Evolutionary conservation across 805 yeast species (phyloP).

Genomic region (Saturnispora diversa): DNA sequence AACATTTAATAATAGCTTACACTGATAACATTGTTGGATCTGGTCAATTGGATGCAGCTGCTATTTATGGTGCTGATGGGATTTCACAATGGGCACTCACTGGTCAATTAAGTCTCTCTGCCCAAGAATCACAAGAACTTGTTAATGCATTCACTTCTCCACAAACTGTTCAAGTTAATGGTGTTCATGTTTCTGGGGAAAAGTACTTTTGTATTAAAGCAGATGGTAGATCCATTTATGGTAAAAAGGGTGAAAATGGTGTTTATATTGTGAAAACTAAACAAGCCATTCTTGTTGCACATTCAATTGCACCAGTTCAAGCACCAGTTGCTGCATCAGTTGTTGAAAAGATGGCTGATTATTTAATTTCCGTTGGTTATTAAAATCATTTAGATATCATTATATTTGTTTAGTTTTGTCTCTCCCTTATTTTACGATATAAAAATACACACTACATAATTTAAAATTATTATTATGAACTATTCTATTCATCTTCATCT

Average conservation of each 20-base stretch:
- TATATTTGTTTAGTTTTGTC: not conserved
- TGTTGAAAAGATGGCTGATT: conserved; percentile 93
- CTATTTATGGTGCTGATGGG: conserved; percentile 89
- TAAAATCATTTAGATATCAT: no score
- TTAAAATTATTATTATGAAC: not conserved
- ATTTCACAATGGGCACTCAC: conserved; percentile 91
- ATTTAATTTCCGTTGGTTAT: conserved; percentile 80
- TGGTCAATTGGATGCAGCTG: conserved; percentile 85
- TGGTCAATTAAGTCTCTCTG: conserved; percentile 53
- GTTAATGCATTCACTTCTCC: conserved; percentile 80
- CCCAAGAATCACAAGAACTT: conserved; percentile 63
- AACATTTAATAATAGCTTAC: conserved; percentile 52
- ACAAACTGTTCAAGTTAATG: conserved; percentile 69
- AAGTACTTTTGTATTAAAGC: conserved; percentile 86
- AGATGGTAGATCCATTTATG: conserved; percentile 89
- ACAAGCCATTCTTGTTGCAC: conserved; percentile 90
- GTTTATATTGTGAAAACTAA: conserved; percentile 85
- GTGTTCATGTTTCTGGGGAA: conserved; percentile 75
- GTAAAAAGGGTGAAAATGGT: conserved; percentile 85
- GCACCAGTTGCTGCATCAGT: conserved; percentile 94
- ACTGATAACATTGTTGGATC: conserved; percentile 88
- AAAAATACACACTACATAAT: not conserved
- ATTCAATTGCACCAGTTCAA: conserved; percentile 83
- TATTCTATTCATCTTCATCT: conserved; percentile 39
- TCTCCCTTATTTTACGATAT: conserved; percentile 2